Evolutionary conservation across 177 flowering plant genomes (phyloP), one percentile per base, ranked within the genome.

Genomic region (Vitis hybrid): DNA sequence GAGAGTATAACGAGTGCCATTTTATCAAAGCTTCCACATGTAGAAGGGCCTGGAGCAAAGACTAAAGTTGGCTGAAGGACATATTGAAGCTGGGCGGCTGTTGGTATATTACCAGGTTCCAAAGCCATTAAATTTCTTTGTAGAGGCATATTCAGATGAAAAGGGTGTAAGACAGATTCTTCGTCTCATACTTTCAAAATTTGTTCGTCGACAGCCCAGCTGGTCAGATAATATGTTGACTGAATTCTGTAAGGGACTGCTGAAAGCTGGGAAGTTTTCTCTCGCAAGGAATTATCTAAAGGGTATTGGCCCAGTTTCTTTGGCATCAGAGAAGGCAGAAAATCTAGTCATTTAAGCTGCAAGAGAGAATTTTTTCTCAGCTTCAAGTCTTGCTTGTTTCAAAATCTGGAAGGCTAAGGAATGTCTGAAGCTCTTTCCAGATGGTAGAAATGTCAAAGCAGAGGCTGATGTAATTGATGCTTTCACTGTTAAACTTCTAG

Each of bases 351-450:
- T 94, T 82, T 95, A 93, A 85, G 91, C 98, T 68, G 97, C 97
- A 30, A 86, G 94, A 79, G 98, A 96, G 71, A 92, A 92, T 71
- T 87, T 94, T 72, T 94, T 85, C 81, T 93, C 99, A 21, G 99
- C 98, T 55, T 89, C 99, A 57, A 96, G 93, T 77, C 90, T 96
- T 70, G 65, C 89, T 76, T 84, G 89, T 73, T 64, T 90, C 52
- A 98, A 96, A 81, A 90, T 96, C 46, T 94, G 98, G 99, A 96
- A 86, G 81, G 97, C 99, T 17, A 92, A 84, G 81, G 98, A 96
- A 73, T 96, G 99, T 74, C 78, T 96, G 63, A 91, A 83, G 76
- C 78, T 94, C 71, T 80, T 91, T 72, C 93, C 99, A 50, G 88
- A 77, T 68, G 89, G 97, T 83, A 82, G 77, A 82, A 85, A 67